Evolutionary conservation across 2,329 filamentous ascomycete genomes (phyloP), one percentile per base, ranked within the genome.

Genomic region (Fonsecaea pugnacius): DNA sequence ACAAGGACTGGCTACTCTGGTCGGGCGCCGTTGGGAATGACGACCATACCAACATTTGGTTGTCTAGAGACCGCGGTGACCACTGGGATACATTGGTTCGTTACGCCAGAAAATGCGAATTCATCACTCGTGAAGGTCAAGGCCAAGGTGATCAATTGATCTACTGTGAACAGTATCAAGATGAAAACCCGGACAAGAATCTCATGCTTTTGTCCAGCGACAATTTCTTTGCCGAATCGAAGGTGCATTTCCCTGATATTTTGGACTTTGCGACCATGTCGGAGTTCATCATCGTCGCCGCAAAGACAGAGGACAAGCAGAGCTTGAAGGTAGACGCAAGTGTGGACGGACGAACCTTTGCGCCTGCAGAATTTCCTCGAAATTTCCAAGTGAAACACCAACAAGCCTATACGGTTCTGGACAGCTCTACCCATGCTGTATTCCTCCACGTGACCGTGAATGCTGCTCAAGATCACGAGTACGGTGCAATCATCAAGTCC

Each of bases 1-100:
- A 90, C 72, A 90, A 89, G 74, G 90, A 96, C 72, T 97, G 92
- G 92, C 82, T 98, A 50, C 90, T 99, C 66, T 98, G 93, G 92
- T 87, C 90, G 55, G 94, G 93, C 43, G 79, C 80, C 9, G 85
- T 87, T 50, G 81, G 80, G 10, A 78, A 77, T 16, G 78, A 85
- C 36, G 97, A 93, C 75, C 89, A 91, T 71, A 82, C 82, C 0
- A 86, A 90, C 67, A 91, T 93, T 1, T 92, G 90, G 51, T 82
- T 91, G 63, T 92, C 91, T 38, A 88, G 81, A 35, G 91, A 96
- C 73, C 89, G 91, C 58, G 94, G 94, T 35, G 78, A 81, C 33
- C 86, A 89, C 66, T 99, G 95, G 95, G 80, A 87, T 59, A 87
- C 87, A 5, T 80, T 96, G 48, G 82, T 89, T 63, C 86, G 89